phyloP scores from a whole-genome alignment of 495 filamentous ascomycete genomes.

The Aspergillus kassunensis region DNA sequence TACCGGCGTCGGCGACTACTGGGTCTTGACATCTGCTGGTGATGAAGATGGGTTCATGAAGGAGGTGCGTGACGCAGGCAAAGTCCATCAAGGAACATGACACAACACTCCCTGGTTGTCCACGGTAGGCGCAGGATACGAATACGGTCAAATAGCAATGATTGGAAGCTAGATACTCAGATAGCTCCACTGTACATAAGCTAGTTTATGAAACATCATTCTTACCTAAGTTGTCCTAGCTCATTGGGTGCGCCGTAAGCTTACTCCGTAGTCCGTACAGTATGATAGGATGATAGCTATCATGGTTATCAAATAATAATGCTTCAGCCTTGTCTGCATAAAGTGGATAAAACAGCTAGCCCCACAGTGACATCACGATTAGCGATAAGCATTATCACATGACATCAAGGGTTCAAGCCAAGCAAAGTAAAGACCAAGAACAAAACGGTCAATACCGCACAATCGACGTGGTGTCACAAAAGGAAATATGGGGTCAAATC shows the following conservation, averaged over 20 bases:
- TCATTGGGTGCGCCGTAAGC: neutral
- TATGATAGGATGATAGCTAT: too few species aligned
- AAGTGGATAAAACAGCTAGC: too few species aligned
- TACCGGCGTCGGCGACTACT: constrained; percentile 40
- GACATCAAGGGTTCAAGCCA: neutral
- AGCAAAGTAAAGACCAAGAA: too few species aligned
- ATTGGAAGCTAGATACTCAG: neutral
- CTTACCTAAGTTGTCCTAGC: neutral
- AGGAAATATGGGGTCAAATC: too few species aligned
- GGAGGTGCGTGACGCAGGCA: constrained; percentile 65
- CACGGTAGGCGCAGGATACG: too few species aligned
- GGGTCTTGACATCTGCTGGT: constrained; percentile 42
- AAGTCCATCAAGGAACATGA: constrained; percentile 37
- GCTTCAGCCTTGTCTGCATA: too few species aligned
- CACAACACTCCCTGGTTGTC: neutral
- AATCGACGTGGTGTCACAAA: too few species aligned
- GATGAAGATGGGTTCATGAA: constrained; percentile 68
- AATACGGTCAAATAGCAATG: neutral
- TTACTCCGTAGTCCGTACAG: neutral
- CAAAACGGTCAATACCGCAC: too few species aligned
- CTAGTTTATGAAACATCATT: neutral
- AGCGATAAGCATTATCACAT: constrained; percentile 5
- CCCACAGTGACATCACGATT: neutral
- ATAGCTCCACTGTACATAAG: neutral
- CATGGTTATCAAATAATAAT: too few species aligned